Base-by-base conservation (phyloP, 2,329 filamentous ascomycete species). In the Pseudogymnoascus sp. region DNA sequence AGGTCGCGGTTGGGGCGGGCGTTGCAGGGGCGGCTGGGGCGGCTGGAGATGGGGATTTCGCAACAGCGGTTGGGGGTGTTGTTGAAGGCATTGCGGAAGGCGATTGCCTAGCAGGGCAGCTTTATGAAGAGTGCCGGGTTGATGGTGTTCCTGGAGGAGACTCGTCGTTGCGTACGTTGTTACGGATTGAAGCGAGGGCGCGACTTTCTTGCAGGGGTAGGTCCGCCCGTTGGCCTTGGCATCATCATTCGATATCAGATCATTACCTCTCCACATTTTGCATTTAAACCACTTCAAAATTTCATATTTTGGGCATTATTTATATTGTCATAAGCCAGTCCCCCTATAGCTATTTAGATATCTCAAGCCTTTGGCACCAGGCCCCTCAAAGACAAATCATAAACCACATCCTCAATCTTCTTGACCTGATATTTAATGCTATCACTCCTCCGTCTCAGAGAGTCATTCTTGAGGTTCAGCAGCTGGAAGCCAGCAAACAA, bases 351-450 rank as follows among this genome's bases (percentile, higher is more conserved):
- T 31, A 37, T 60, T 19, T 59, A 23, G 21, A 4, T 40, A 23
- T 60, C 17, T 60, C 15, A 23, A 60, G 67, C 62, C 40, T 68
- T 72, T 38, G 88, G 85, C 59, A 96, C 82, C 72, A 97, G 75
- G 60, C 95, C 93, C 64, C 95, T 84, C 72, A 99, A 78, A 23
- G 90, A 93, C 63, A 99, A 79, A 75, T 99, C 95, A 73, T 99
- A 99, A 60, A 97, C 93, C 11, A 99, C 92, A 73, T 97, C 95
- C 80, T 99, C 95, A 11, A 97, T 91, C 75, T 96, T 93, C 82
- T 97, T 99, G 72, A 99, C 91, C 71, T 89, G 88, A 74, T 99
- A 99, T 81, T 99, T 99, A 76, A 99, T 89, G 4, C 88, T 89
- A 77, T 99, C 95, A 63, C 91, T 91, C 66, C 91, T 84, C 78